Conservation (phyloP, 2,329 filamentous ascomycete species). For the Corynespora cassiicola region DNA sequence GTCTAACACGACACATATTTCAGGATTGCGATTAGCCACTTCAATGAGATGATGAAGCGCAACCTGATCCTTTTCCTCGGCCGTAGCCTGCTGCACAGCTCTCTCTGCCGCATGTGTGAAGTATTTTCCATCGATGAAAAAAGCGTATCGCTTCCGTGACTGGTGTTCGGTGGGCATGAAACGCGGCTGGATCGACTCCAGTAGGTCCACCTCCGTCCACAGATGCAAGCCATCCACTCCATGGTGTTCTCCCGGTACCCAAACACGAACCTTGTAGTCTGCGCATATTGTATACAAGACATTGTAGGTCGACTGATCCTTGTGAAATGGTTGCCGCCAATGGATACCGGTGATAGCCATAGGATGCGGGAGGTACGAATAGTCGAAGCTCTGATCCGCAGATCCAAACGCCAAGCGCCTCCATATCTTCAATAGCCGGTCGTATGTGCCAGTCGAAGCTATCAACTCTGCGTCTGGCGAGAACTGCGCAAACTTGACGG, state of each 20-base stretch:
- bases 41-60: constrained; percentile 85
- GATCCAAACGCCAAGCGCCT: constrained; percentile 82
- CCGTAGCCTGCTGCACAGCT: constrained; percentile 70
- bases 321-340: constrained; percentile 81
- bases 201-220: constrained; percentile 81
- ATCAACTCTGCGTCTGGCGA: constrained; percentile 90
- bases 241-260: constrained; percentile 78
- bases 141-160: constrained; percentile 68
- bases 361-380: constrained; percentile 88
- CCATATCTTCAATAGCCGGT: constrained; percentile 92
- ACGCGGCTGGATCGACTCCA: constrained; percentile 70
- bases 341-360: constrained; percentile 79
- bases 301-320: constrained; percentile 81
- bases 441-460: constrained; percentile 78
- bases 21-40: constrained; percentile 82
- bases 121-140: constrained; percentile 82
- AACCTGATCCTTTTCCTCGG: constrained; percentile 68
- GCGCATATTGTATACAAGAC: constrained; percentile 88
- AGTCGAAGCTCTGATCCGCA: constrained; percentile 85
- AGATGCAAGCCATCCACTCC: constrained; percentile 75
- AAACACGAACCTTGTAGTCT: constrained; percentile 81
- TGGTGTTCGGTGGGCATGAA: constrained; percentile 48
- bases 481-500: constrained; percentile 75
- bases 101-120: constrained; percentile 79
- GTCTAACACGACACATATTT: constrained; percentile 87